phyloP scores from a whole-genome alignment of 805 yeast genomes.

The Barnettozyma wickerhamii region DNA sequence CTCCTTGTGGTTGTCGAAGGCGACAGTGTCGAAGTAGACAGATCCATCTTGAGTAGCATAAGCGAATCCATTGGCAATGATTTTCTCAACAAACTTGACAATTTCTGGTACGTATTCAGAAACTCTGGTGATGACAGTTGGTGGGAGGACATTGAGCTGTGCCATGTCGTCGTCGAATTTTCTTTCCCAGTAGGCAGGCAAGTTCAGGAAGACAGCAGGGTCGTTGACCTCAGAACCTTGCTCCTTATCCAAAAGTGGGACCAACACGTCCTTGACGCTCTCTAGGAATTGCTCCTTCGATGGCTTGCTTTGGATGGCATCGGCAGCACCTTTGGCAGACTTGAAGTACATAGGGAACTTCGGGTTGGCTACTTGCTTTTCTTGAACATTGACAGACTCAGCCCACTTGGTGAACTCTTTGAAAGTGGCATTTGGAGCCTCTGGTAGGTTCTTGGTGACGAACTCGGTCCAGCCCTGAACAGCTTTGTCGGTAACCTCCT shows the following conservation, averaged over 20 bases:
- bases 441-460: slow-evolving; percentile 51
- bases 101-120: slow-evolving; percentile 95
- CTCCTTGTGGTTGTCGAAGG: slow-evolving; percentile 63
- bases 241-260: slow-evolving; percentile 66
- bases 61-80: slow-evolving; percentile 78
- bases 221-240: slow-evolving; percentile 77
- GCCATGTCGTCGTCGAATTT: slow-evolving; percentile 85
- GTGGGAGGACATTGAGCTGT: slow-evolving; percentile 75
- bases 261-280: slow-evolving; percentile 68
- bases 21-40: slow-evolving; percentile 89
- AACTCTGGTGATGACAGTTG: slow-evolving; percentile 87
- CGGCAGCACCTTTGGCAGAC: slow-evolving; percentile 51
- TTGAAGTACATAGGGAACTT: slow-evolving; percentile 81
- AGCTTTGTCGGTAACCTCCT: slow-evolving; percentile 36
- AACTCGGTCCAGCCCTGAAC: slow-evolving; percentile 44
- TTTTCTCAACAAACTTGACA: slow-evolving; percentile 68
- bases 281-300: slow-evolving; percentile 38
- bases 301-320: slow-evolving; percentile 35
- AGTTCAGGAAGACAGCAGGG: slow-evolving; percentile 72
- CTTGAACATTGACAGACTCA: slow-evolving; percentile 41
- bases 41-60: slow-evolving; percentile 83
- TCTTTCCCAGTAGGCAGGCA: slow-evolving; percentile 88
- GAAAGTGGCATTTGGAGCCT: slow-evolving; percentile 28
- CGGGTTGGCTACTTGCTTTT: slow-evolving; percentile 56
- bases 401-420: slow-evolving; percentile 51